Conservation (phyloP, 1,284 basidiomycete species). For the Ceratobasidium sp. region DNA sequence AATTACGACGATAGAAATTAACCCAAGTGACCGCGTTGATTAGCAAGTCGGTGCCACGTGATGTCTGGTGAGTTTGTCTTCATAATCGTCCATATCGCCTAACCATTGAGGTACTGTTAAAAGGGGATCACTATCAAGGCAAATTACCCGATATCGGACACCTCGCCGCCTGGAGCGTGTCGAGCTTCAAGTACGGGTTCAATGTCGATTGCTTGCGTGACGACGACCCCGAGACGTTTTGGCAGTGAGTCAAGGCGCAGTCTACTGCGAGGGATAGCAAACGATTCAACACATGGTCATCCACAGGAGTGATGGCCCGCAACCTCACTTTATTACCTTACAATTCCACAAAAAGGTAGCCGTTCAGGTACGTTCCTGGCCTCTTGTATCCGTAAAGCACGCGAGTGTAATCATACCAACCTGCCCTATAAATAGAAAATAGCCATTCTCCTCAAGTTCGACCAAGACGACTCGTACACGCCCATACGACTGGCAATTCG, state of each 20-base stretch:
- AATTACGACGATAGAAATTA: background rate
- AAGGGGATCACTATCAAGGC: slow-evolving; percentile 31
- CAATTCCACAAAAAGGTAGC: slow-evolving; percentile 92
- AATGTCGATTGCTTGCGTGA: slow-evolving; percentile 93
- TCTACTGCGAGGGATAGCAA: background rate
- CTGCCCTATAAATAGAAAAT: slow-evolving; percentile 74
- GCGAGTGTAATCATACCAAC: background rate
- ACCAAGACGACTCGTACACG: slow-evolving; percentile 95
- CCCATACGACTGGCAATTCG: slow-evolving; percentile 90
- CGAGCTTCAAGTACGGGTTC: slow-evolving; percentile 96
- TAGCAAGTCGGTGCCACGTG: background rate
- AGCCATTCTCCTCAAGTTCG: slow-evolving; percentile 87
- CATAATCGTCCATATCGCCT: too few relatives aligned
- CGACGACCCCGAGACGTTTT: slow-evolving; percentile 90
- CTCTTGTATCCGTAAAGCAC: slow-evolving; percentile 11
- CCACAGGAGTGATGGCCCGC: slow-evolving; percentile 86
- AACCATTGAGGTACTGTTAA: background rate
- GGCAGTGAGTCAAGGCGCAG: slow-evolving; percentile 80
- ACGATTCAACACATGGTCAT: background rate
- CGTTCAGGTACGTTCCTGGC: slow-evolving; percentile 72
- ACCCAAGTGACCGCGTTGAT: background rate
- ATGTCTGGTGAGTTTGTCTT: background rate
- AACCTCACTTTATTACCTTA: slow-evolving; percentile 95
- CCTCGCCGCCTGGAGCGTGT: slow-evolving; percentile 95
- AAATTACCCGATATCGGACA: slow-evolving; percentile 75